Evolutionary conservation across 441 rosid species (phyloP), one percentile per base, ranked within the genome.

Genomic region (Bruguiera hainesii): DNA sequence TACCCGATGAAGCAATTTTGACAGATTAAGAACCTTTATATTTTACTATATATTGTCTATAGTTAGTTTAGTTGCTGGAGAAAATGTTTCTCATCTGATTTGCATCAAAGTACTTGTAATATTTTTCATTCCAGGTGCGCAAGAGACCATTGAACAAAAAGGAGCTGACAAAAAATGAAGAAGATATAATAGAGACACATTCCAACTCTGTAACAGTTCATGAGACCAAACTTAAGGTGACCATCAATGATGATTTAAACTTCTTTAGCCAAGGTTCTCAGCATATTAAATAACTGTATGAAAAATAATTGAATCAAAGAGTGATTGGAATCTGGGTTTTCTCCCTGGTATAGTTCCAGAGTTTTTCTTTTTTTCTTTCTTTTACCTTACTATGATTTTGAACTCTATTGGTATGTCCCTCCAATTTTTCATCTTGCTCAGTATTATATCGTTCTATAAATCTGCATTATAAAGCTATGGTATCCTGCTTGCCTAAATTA

Each of bases 61-160:
- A 19, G 65, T 23, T 55, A 55, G 21, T 55, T 42, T 42, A 13
- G 15, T 13, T 42, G 16, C 48, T 42, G 18, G 18, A 13, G 48
- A 42, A 37, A 42, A 13, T 13, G 15, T 42, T 42, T 42, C 5
- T 13, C 16, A 11, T 42, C 18, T 42, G 18, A 42, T 18, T 11
- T 42, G 16, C 48, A 23, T 55, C 18, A 66, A 39, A 42, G 64
- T 67, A 61, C 60, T 70, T 25, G 56, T 73, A 50, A 65, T 82
- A 37, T 30, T 58, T 49, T 70, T 79, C 31, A 70, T 57, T 66
- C 66, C 86, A 95, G 99, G 99, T 95, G 66, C 97, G 99, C 60
- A 95, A 95, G 84, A 80, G 99, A 78, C 98, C 98, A 59, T 83
- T 95, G 76, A 95, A 95, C 75, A 92, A 95, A 76, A 95, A 95